These are phyloP conservation scores for Scleroderma bovista DNA, from an alignment of 768 basidiomycete species.

Conservation along the genomic window DNA sequence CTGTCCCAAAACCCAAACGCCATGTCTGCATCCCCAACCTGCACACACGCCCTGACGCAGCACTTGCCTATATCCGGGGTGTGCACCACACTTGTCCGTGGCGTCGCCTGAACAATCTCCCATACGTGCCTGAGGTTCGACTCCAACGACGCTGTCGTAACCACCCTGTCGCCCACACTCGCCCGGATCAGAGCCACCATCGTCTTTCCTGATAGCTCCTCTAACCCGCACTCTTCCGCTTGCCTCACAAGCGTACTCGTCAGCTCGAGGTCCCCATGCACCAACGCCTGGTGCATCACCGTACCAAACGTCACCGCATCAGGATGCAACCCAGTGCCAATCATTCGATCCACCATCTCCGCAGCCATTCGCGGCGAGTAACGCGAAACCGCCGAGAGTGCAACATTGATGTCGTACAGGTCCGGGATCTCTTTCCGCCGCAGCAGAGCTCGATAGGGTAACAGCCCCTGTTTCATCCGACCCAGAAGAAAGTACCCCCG, in stretches of 20 bases:
- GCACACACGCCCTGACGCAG: slow-evolving; percentile 47
- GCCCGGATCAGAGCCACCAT: slow-evolving; percentile 43
- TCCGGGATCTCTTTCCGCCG: slow-evolving; percentile 52
- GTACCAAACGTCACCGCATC: slow-evolving; percentile 56
- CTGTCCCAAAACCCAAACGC: slow-evolving; percentile 59
- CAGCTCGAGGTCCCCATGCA: slow-evolving; percentile 39
- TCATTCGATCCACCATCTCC: slow-evolving; percentile 48
- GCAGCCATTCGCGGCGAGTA: slow-evolving; percentile 43
- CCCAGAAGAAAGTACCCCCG: slow-evolving; percentile 58
- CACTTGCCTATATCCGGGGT: slow-evolving; percentile 46
- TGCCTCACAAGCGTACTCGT: slow-evolving; percentile 38
- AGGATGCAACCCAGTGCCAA: slow-evolving; percentile 40
- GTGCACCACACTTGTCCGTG: slow-evolving; percentile 30
- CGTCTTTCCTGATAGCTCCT: slow-evolving; percentile 42
- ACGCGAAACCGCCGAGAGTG: slow-evolving; percentile 48
- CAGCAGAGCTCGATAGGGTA: slow-evolving; percentile 41
- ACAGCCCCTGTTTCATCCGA: slow-evolving; percentile 40
- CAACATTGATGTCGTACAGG: slow-evolving; percentile 59
- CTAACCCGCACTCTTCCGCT: slow-evolving; percentile 32
- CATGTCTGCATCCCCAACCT: slow-evolving; percentile 41
- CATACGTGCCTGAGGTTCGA: slow-evolving; percentile 38
- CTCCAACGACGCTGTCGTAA: slow-evolving; percentile 20
- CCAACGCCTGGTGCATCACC: slow-evolving; percentile 52
- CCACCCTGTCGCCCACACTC: slow-evolving; percentile 25
- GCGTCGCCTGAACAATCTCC: slow-evolving; percentile 36